Evolutionary conservation across 352 stramenopile species (phyloP).

Genomic region (Thraustotheca clavata): DNA sequence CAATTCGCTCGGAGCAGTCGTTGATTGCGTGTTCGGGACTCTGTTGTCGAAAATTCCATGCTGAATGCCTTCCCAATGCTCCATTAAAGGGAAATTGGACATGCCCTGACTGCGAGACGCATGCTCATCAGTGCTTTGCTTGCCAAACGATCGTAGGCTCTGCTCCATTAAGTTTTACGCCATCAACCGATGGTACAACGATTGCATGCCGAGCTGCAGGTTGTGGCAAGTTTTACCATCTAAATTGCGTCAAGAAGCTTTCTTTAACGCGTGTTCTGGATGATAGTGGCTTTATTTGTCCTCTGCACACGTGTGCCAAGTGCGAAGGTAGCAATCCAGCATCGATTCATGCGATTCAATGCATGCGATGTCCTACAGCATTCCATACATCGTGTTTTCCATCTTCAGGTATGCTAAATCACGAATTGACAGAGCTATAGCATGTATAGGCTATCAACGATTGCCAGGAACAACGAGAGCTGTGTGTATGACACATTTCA

Average conservation of each 20-base stretch:
- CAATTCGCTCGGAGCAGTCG: slow-evolving; percentile 21
- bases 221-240: slow-evolving; percentile 81
- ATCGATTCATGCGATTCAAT: slow-evolving; percentile 56
- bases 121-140: slow-evolving; percentile 72
- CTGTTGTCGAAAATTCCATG: slow-evolving; percentile 69
- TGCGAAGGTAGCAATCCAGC: slow-evolving; percentile 11
- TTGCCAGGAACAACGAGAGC: neutral
- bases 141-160: slow-evolving; percentile 36
- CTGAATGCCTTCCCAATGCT: slow-evolving; percentile 30
- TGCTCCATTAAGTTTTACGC: neutral
- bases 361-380: slow-evolving; percentile 64
- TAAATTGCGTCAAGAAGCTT: slow-evolving; percentile 69
- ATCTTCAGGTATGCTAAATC: neutral
- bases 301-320: slow-evolving; percentile 64
- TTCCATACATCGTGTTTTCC: slow-evolving; percentile 76
- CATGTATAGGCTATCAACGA: slow-evolving; percentile 5
- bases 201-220: slow-evolving; percentile 53
- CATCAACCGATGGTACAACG: neutral
- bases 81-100: slow-evolving; percentile 29
- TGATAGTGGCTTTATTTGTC: slow-evolving; percentile 76
- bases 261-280: slow-evolving; percentile 60
- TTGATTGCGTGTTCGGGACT: slow-evolving; percentile 48
- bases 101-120: slow-evolving; percentile 43
- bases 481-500: slow-evolving; percentile 4
- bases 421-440: neutral